Percentiles rank a stretch among this genome's conserved stretches.
phyloP scores from a whole-genome alignment of 441 rosid genomes.

The Gossypium schwendimanii region DNA sequence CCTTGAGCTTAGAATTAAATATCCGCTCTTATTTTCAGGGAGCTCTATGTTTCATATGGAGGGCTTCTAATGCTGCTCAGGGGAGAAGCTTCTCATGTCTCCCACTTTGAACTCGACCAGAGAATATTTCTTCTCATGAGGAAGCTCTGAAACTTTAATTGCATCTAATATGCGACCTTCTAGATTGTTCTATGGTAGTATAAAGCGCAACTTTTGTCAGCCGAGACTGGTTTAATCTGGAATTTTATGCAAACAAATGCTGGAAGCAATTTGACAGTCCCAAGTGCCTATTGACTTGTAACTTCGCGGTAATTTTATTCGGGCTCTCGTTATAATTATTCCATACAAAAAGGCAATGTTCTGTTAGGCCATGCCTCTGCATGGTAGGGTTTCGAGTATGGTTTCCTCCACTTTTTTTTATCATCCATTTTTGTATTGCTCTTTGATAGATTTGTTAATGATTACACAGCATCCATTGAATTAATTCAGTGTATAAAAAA shows the following conservation, averaged over 20 bases:
- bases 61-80: conserved; percentile 86
- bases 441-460: neutral
- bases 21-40: conserved; percentile 39
- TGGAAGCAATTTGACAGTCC: neutral
- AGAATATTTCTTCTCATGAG: conserved; percentile 75
- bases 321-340: neutral
- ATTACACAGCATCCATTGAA: neutral
- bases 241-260: neutral
- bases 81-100: conserved; percentile 28
- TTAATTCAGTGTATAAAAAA: neutral
- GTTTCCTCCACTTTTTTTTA: neutral
- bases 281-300: neutral
- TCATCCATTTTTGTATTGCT: neutral
- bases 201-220: neutral
- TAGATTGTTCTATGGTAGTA: neutral
- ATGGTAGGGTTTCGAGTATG: neutral
- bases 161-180: neutral
- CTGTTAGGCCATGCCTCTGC: neutral
- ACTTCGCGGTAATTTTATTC: neutral
- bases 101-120: conserved; percentile 77
- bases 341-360: neutral
- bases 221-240: neutral
- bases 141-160: conserved; percentile 39
- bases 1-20: neutral
- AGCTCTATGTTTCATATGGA: conserved; percentile 73